Percentiles rank a stretch among this genome's conserved stretches.
phyloP scores from a whole-genome alignment of 345 rosid species.

The Eucalyptus melliodora region DNA sequence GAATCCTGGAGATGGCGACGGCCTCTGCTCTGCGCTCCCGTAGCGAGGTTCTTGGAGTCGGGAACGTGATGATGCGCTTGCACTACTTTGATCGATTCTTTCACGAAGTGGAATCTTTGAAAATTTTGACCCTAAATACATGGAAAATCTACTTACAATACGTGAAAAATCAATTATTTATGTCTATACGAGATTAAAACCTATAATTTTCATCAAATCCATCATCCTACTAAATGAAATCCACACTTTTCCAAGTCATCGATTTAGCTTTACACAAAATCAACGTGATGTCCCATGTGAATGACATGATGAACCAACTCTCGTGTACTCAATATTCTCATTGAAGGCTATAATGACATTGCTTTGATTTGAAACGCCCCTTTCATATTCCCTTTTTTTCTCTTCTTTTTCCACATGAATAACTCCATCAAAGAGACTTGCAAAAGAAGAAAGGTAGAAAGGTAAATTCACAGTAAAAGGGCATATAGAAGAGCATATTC shows the following conservation, averaged over 20 bases:
- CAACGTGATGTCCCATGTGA: background rate
- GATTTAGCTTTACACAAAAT: background rate
- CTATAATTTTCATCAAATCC: background rate
- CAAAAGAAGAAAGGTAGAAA: background rate
- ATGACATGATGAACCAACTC: background rate
- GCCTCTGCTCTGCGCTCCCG: background rate
- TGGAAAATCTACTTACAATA: background rate
- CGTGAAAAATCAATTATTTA: background rate
- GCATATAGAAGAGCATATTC: background rate
- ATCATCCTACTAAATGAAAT: rapidly evolving
- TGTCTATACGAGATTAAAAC: background rate
- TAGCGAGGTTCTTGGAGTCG: background rate
- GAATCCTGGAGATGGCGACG: background rate
- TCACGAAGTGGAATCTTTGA: background rate
- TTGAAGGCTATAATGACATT: background rate
- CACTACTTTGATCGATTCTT: background rate
- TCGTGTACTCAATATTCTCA: background rate
- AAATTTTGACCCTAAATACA: background rate
- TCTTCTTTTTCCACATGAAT: background rate
- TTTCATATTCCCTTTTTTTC: background rate
- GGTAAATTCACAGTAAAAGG: background rate
- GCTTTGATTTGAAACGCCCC: background rate
- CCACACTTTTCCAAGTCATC: background rate
- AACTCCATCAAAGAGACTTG: background rate
- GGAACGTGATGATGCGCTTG: background rate